Evolutionary conservation across 2,329 filamentous ascomycete genomes (phyloP).

Genomic region (Curvularia sp.): DNA sequence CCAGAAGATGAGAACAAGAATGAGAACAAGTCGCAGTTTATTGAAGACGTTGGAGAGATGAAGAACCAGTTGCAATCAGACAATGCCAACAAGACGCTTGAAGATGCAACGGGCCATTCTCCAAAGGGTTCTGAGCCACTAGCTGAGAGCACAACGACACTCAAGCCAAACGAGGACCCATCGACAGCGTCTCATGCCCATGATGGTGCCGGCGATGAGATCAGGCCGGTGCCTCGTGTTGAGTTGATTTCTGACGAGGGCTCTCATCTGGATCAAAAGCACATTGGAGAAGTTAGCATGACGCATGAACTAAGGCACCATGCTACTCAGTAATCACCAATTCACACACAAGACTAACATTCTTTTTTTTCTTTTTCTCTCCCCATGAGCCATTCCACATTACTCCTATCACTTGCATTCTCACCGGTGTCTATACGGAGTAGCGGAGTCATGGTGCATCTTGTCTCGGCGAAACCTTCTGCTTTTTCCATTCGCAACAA

Average conservation of each 20-base stretch:
- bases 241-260: conserved; percentile 29
- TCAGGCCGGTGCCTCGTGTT: conserved; percentile 35
- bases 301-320: conserved; percentile 37
- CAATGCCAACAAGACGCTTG: conserved; percentile 11
- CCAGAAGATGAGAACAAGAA: conserved; percentile 61
- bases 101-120: neutral
- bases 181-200: conserved; percentile 7
- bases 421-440: conserved; percentile 25
- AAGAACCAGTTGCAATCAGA: conserved; percentile 13
- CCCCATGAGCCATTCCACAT: neutral
- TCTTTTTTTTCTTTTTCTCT: neutral
- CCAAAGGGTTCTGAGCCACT: conserved; percentile 24
- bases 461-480: conserved; percentile 12
- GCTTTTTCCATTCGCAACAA: conserved; percentile 17
- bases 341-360: neutral
- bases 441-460: conserved; percentile 12
- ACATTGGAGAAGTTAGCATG: conserved; percentile 45
- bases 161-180: conserved; percentile 30
- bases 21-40: conserved; percentile 49
- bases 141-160: conserved; percentile 39
- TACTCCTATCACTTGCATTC: conserved; percentile 14
- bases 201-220: conserved; percentile 34
- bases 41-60: conserved; percentile 46
- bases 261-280: conserved; percentile 43
- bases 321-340: conserved; percentile 37